Percentiles rank a stretch among this genome's conserved stretches.
Conservation (phyloP, 129 eudicot genomes). For the Chrysanthemum lavandulifolium region DNA sequence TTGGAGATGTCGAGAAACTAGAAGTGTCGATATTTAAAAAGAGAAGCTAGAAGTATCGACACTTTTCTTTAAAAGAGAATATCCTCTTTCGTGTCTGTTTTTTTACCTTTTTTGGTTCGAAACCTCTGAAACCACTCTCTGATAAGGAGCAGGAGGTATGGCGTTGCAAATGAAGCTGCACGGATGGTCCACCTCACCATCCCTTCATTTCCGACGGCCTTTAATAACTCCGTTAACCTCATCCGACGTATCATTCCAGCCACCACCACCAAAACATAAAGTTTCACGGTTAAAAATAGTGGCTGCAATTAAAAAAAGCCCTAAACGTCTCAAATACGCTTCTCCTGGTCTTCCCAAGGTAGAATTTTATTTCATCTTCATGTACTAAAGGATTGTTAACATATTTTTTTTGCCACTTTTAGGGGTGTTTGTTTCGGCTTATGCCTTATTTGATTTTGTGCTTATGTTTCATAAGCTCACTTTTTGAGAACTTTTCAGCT, state of each 20-base stretch:
- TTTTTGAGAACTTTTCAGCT: too few species aligned
- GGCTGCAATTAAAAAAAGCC: constrained; percentile 72
- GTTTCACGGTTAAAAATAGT: constrained; percentile 28
- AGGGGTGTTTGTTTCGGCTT: too few species aligned
- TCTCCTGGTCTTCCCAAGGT: constrained; percentile 83
- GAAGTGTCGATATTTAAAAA: too few species aligned
- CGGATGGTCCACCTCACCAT: constrained; percentile 35
- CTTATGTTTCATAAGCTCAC: too few species aligned
- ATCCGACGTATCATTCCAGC: constrained; percentile 27
- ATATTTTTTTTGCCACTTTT: not conserved
- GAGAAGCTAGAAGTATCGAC: too few species aligned
- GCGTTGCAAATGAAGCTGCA: constrained; percentile 32
- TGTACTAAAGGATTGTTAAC: too few species aligned
- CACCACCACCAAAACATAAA: not conserved
- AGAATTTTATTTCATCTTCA: not conserved
- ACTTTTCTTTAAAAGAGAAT: too few species aligned
- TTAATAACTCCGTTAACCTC: constrained; percentile 22
- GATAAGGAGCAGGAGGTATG: not conserved
- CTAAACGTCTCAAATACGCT: constrained; percentile 91
- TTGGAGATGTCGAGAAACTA: too few species aligned
- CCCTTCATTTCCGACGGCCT: constrained; percentile 6
- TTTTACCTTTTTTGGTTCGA: not conserved
- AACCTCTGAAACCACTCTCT: constrained; percentile 13
- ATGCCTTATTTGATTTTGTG: too few species aligned
- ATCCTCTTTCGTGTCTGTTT: not conserved